Evolutionary conservation across 176 grass and related monocot species (phyloP), one percentile per base, ranked within the genome.

Genomic region (Cocos nucifera): DNA sequence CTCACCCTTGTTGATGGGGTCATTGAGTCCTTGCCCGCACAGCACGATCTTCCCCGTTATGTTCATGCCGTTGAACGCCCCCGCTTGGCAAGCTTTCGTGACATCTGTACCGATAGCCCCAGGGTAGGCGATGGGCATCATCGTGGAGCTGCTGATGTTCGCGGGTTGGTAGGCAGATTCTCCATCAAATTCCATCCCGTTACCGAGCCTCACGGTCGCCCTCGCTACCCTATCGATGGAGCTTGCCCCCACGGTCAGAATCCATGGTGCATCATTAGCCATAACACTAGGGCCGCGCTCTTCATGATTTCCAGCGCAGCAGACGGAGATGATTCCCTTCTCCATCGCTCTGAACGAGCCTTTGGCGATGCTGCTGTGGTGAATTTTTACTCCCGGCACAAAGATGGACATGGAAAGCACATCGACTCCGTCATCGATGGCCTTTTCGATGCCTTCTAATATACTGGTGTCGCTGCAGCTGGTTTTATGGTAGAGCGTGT

Each of bases 391-490:
- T 2, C 4, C 15, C n/a, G 15, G 0, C 27, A 5, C 4, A 28
- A 77, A 77, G 17, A 89, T 62, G 65, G 86, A 89, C 53, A 89
- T 35, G 0, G 86, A 89, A 28, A 89, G 59, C 3, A 89, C 64
- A 51, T 85, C 73, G 5, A 89, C 81, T n/a, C 81, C 77, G 54
- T 89, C 77, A 17, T 48, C 53, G 15, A 85, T 51, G 0, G 86
- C 81, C 17, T 54, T 57, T 17, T 89, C 86, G 32, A 89, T 81
- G 6, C 67, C 81, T 8, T 77, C 78, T 3, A 89, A 57, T 14
- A 80, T 8, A 73, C 77, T 69, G 17, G 62, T 62, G 60, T 71
- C 77, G 25, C 67, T 59, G 52, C 86, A 85, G 17, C 74, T 67
- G 2, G 68, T 20, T 12, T 12, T 26, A 4, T 26, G 25, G 25